Evolutionary conservation across 208 protist species (phyloP).

Genomic region (Crithidia brevicula): DNA sequence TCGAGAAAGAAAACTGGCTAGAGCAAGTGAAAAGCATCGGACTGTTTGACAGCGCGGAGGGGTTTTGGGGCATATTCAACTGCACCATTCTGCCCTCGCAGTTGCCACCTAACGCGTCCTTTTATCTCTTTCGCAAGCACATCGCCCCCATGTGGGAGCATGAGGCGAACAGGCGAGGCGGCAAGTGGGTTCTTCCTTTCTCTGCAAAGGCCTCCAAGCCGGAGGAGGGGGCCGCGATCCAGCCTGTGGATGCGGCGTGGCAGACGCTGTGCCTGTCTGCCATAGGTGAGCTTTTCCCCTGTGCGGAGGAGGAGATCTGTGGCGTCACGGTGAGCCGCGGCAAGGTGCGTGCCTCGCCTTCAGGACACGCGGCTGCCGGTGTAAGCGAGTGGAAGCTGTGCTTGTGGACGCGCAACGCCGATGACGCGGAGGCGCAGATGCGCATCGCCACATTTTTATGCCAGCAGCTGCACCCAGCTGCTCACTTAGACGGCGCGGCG

Average conservation of each 20-base stretch:
- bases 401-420: conserved; percentile 85
- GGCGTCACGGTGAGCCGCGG: conserved; percentile 72
- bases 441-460: conserved; percentile 67
- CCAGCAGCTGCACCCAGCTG: conserved; percentile 40
- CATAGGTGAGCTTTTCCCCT: conserved; percentile 84
- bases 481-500: not conserved
- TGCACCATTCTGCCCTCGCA: conserved; percentile 81
- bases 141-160: conserved; percentile 94
- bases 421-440: conserved; percentile 65
- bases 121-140: conserved; percentile 89
- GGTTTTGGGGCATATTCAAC: conserved; percentile 81
- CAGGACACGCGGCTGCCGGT: conserved; percentile 4
- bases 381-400: conserved; percentile 78
- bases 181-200: conserved; percentile 86
- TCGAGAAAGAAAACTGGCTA: conserved; percentile 67
- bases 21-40: conserved; percentile 82
- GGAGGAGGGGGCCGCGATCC: conserved; percentile 22
- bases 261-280: conserved; percentile 71
- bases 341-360: conserved; percentile 32
- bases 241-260: conserved; percentile 79
- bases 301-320: conserved; percentile 86
- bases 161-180: conserved; percentile 86
- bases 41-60: conserved; percentile 89
- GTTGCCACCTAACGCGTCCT: conserved; percentile 73
- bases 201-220: conserved; percentile 14